Base-by-base conservation (phyloP, 345 rosid genomes). In the Turritis glabra region DNA sequence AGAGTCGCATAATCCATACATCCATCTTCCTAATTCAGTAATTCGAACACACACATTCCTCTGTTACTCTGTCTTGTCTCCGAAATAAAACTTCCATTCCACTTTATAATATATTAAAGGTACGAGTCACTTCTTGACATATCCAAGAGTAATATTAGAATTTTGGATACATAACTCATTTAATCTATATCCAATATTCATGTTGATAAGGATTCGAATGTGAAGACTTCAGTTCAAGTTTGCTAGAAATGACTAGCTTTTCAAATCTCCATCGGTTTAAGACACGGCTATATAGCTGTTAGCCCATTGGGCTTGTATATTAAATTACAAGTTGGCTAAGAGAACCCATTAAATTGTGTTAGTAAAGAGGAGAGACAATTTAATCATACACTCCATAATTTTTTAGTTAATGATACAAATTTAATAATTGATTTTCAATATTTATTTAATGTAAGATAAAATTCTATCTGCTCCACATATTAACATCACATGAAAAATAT, bases 31-130 rank as follows among this genome's bases (percentile, higher is more conserved):
- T 52, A 41, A 52, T 62, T 51, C 69, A 40, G 56, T 64, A 29
- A 41, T 73, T 41, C 40, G 15, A 57, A 67, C 79, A 75, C 62
- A 75, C 62, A 50, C 79, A 58, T 67, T 75, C 61, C 37, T 37
- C 73, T 67, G 44, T 67, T 41, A 66, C 30, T 56, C 73, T 66
- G 32, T 65, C 47, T 47, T 64, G 72, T 74, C 73, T 35, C 19
- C 13, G 5, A 27, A 52, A 21, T 29, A 38, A 51, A 18, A n/a
- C n/a, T n/a, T n/a, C n/a, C n/a, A 3, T 60, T 38, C 12, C 18
- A 17, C 40, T 60, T 50, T 18, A 30, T 13, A 23, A 54, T 63
- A 15, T 27, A 26, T 17, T 5, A 9, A 5, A 22, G 8, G n/a
- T 41, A 23, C 1, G 15, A 41, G 25, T 25, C 9, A 7, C 18